These are phyloP conservation scores for Aristolochia californica DNA, from an alignment of 164 flowering plant genomes.

Conservation along the genomic window DNA sequence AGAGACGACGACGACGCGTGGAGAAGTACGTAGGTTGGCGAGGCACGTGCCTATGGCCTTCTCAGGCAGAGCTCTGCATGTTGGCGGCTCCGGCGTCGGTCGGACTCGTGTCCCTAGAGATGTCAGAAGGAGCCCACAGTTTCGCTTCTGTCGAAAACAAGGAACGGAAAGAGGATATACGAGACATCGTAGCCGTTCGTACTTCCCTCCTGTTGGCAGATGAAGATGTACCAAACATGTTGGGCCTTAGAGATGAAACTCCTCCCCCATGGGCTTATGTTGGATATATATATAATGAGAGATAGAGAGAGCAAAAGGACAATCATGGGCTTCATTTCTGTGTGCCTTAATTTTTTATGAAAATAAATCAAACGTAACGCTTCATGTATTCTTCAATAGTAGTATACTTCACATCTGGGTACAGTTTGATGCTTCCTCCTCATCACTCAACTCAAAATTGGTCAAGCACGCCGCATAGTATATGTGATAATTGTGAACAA, in stretches of 20 bases:
- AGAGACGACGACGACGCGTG: not conserved
- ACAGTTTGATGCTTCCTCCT: conserved; percentile 4
- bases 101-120: not conserved
- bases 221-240: no score
- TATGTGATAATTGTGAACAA: conserved; percentile 2
- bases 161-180: not conserved
- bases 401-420: conserved; percentile 5
- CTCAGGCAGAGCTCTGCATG: conserved; percentile 4
- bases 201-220: no score
- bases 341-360: no score
- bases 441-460: conserved; percentile 1
- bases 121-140: not conserved
- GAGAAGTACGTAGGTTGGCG: not conserved
- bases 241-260: no score
- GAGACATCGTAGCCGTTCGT: no score
- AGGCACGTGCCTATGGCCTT: conserved; percentile 1
- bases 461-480: conserved; percentile 4
- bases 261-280: no score
- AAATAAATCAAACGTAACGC: conserved; percentile 1
- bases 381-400: conserved; percentile 6
- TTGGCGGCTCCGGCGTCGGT: not conserved
- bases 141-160: not conserved
- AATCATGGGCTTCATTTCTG: no score
- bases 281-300: no score
- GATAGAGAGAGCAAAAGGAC: no score